Conservation (phyloP, 1,284 basidiomycete genomes). For the Tylopilus microsporus region DNA sequence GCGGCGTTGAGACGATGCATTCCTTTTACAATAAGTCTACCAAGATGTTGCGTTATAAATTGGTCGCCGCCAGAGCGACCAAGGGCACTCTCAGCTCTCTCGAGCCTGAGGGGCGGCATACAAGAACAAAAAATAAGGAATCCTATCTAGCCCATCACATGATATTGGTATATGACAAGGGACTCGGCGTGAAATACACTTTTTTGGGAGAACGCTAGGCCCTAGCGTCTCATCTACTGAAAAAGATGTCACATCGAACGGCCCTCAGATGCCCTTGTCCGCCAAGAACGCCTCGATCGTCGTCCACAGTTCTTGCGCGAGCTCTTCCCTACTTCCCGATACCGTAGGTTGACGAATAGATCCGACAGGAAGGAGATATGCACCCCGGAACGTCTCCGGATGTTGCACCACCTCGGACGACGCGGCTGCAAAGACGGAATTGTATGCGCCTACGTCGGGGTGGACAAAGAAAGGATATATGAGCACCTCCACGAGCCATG, state of each 20-base stretch:
- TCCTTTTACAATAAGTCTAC: too few species aligned
- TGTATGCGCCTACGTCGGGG: conserved; percentile 41
- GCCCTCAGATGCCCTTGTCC: conserved; percentile 19
- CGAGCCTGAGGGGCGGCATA: too few species aligned
- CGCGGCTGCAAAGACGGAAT: conserved; percentile 45
- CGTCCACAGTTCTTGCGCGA: conserved; percentile 43
- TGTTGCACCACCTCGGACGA: conserved; percentile 36
- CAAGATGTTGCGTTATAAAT: too few species aligned
- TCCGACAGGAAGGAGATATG: conserved; percentile 41
- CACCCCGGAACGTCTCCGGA: conserved; percentile 41
- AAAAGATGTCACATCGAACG: not conserved
- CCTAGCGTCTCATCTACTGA: not conserved
- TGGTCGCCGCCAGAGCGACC: too few species aligned
- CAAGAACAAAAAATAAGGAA: too few species aligned
- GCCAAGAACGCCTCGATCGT: conserved; percentile 35
- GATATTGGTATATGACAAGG: too few species aligned
- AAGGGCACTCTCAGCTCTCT: too few species aligned
- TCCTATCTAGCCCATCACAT: too few species aligned
- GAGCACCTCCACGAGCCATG: conserved; percentile 26
- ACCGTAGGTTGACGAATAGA: conserved; percentile 27
- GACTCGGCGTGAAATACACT: too few species aligned
- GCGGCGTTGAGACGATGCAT: too few species aligned
- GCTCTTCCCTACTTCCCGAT: conserved; percentile 27
- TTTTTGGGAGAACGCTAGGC: too few species aligned
- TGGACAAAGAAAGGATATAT: conserved; percentile 33